A percentile compares a stretch with the other conserved stretches of the same genome.
Evolutionary conservation across 2,329 filamentous ascomycete genomes (phyloP).

Genomic region (Colletotrichum brevisporum): DNA sequence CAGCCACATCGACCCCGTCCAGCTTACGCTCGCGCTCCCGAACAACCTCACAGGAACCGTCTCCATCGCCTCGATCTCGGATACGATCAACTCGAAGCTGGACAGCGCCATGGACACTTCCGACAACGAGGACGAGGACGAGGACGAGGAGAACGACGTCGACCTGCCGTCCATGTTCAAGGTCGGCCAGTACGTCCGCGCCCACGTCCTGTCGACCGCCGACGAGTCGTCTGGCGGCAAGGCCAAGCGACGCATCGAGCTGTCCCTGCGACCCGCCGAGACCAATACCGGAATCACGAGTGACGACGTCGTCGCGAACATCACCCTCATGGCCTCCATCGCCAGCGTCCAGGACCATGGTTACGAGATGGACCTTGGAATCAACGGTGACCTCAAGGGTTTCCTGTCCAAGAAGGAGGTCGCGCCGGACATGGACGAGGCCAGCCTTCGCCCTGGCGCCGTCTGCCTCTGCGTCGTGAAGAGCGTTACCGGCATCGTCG

Average conservation of each 20-base stretch:
- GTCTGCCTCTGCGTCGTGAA: slow-evolving; percentile 89
- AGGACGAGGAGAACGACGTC: slow-evolving; percentile 67
- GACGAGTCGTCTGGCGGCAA: slow-evolving; percentile 75
- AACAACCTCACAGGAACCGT: slow-evolving; percentile 95
- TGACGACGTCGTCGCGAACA: slow-evolving; percentile 81
- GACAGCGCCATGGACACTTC: slow-evolving; percentile 75
- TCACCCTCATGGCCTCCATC: slow-evolving; percentile 88
- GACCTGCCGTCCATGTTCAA: slow-evolving; percentile 83
- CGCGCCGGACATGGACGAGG: slow-evolving; percentile 73
- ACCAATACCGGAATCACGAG: slow-evolving; percentile 82
- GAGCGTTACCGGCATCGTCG: slow-evolving; percentile 83
- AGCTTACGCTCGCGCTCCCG: slow-evolving; percentile 86
- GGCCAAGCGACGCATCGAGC: slow-evolving; percentile 85
- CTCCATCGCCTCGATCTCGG: slow-evolving; percentile 91
- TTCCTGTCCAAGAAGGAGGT: slow-evolving; percentile 91
- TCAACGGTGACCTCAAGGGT: slow-evolving; percentile 77
- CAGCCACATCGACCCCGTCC: slow-evolving; percentile 82
- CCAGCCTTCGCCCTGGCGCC: slow-evolving; percentile 82
- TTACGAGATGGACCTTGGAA: slow-evolving; percentile 90
- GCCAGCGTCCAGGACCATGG: slow-evolving; percentile 96
- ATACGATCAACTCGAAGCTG: slow-evolving; percentile 81
- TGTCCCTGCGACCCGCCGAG: slow-evolving; percentile 84
- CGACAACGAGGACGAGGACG: slow-evolving; percentile 67
- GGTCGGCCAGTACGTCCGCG: slow-evolving; percentile 89
- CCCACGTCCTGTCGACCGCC: slow-evolving; percentile 83